phyloP scores from a whole-genome alignment of 495 filamentous ascomycete species.

The Hyaloscypha finlandica region DNA sequence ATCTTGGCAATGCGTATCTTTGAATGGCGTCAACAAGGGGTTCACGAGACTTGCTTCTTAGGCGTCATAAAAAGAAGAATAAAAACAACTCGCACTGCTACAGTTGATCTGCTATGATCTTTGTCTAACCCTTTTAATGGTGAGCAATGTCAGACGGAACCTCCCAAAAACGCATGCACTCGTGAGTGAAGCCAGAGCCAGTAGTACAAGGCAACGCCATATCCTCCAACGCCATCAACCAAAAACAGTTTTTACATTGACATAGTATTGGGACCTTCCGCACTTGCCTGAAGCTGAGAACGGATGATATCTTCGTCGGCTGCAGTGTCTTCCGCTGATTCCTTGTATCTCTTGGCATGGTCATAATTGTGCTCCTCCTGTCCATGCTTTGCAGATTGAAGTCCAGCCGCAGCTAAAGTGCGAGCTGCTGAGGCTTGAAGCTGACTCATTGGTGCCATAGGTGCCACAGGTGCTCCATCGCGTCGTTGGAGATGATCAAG shows the following conservation, averaged over 20 bases:
- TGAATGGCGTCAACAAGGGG: constrained; percentile 14
- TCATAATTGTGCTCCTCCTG: constrained; percentile 34
- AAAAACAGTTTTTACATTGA: constrained; percentile 13
- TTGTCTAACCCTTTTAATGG: background rate
- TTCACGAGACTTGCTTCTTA: background rate
- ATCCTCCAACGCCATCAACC: constrained; percentile 5
- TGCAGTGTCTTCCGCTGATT: constrained; percentile 25
- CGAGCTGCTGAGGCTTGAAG: constrained; percentile 44
- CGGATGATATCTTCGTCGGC: constrained; percentile 34
- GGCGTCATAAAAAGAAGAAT: background rate
- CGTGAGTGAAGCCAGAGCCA: background rate
- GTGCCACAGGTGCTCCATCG: constrained; percentile 35
- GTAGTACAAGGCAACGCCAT: constrained; percentile 6
- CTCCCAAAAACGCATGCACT: constrained; percentile 4
- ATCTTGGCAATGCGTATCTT: constrained; percentile 68
- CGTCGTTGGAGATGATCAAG: constrained; percentile 20
- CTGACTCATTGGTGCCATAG: constrained; percentile 40
- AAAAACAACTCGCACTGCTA: background rate
- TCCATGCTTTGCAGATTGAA: constrained; percentile 36
- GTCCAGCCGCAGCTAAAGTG: constrained; percentile 34
- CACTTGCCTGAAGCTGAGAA: constrained; percentile 23
- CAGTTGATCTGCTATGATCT: background rate
- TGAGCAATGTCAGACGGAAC: background rate
- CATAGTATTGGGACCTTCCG: constrained; percentile 22
- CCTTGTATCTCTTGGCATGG: constrained; percentile 35